Percentiles rank a stretch among this genome's conserved stretches.
Conservation (phyloP, 768 basidiomycete species). For the Exidia glandulosa region DNA sequence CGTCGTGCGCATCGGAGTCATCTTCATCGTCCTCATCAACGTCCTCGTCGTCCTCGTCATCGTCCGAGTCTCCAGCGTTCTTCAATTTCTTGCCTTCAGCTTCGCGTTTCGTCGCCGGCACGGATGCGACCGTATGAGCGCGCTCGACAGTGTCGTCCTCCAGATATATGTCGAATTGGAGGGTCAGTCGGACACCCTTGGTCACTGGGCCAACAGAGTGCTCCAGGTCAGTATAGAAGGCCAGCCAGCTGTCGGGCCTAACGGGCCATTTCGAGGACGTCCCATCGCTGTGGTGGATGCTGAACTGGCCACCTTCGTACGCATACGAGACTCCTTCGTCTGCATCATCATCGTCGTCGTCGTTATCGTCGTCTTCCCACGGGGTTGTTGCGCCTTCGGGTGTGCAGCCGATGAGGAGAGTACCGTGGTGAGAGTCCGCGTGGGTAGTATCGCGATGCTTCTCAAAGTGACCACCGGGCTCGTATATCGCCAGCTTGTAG, state of each 20-base stretch:
- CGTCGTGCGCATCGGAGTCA: background rate
- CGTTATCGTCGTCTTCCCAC: background rate
- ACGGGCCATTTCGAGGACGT: too few species aligned
- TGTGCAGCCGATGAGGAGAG: constrained; percentile 23
- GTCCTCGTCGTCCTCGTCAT: constrained; percentile 14
- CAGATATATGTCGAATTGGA: background rate
- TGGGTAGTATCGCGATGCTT: constrained; percentile 20
- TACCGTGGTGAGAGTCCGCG: constrained; percentile 17
- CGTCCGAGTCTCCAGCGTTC: constrained; percentile 15
- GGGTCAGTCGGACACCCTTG: constrained; percentile 10
- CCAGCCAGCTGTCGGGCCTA: constrained; percentile 14
- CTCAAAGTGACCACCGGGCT: constrained; percentile 18
- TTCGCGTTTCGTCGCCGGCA: constrained; percentile 16
- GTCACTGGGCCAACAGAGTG: constrained; percentile 20
- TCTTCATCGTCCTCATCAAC: background rate
- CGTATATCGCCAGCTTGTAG: constrained; percentile 24
- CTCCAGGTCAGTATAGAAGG: constrained; percentile 22
- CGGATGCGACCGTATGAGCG: constrained; percentile 7
- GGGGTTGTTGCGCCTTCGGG: too few species aligned
- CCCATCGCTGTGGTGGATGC: too few species aligned
- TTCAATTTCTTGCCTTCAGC: constrained; percentile 18
- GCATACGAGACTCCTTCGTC: constrained; percentile 1
- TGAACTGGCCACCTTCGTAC: too few species aligned
- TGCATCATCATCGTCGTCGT: background rate
- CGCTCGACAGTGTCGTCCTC: constrained; percentile 5